Base-by-base conservation (phyloP, 176 grass and related monocot genomes). In the Tillandsia leiboldiana region DNA sequence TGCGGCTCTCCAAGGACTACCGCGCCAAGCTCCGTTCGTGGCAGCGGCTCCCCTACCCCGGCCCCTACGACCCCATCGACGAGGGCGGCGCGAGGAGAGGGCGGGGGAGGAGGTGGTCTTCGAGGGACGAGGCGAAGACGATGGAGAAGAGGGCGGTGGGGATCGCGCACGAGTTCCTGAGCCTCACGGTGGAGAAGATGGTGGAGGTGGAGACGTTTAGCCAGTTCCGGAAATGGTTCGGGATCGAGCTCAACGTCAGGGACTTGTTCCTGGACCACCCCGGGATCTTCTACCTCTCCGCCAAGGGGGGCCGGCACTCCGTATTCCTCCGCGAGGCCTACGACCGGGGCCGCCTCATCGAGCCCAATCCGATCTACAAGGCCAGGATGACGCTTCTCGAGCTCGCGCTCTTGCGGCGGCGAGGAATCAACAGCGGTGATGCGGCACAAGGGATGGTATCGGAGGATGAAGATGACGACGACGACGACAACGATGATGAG, bases 121-220 rank as follows among this genome's bases (percentile, higher is more conserved):
- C 33, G 33, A 42, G 23, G 4, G 48, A 68, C 33, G 78, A 70
- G 11, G 82, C 82, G 74, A 77, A 20, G 74, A 82, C 66, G 61
- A 87, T 87, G 89, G 94, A 92, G 86, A 97, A 97, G 79, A 87
- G 89, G 71, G 89, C 94, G 0, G 86, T 83, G 57, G 94, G 77
- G 68, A 83, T 97, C 1, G 85, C 85, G 7, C 94, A 99, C 51
- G 94, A 99, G 69, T 87, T 99, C 57, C 64, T 99, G 13, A 99
- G 87, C 77, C 68, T 93, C 27, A 99, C 84, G 5, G 79, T 93
- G 50, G 94, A 93, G 84, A 97, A 97, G 73, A 92, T 83, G 89
- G 84, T 83, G 80, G 89, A 92, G 77, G 94, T 97, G 54, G 89
- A 97, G 79, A 92, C 92, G 80, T 81, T 93, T 54, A 99, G 86